Evolutionary conservation across 106 monocot species (phyloP).

Genomic region (Agapanthus africanus): DNA sequence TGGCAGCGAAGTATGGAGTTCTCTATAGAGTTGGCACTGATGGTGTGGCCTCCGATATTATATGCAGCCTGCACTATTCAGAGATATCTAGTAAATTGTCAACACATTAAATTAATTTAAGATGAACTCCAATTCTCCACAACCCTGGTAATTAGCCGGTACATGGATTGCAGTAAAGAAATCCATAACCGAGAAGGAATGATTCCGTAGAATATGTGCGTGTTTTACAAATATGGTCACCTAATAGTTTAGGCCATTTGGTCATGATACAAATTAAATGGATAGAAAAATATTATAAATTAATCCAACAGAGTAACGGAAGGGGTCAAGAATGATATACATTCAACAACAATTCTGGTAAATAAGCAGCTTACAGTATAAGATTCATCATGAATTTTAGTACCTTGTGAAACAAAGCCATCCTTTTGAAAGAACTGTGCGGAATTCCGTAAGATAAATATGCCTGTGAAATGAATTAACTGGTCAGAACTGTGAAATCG

Average conservation of each 20-base stretch:
- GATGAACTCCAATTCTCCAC: neutral
- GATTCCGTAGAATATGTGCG: neutral
- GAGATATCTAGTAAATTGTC: slow-evolving; percentile 4
- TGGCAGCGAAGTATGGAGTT: slow-evolving; percentile 46
- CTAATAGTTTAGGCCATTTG: neutral
- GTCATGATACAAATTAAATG: neutral
- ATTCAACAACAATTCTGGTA: neutral
- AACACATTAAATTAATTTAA: neutral
- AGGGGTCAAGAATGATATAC: neutral
- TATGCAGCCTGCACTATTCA: slow-evolving; percentile 62
- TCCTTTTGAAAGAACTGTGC: slow-evolving; percentile 51
- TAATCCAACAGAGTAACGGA: neutral
- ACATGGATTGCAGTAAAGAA: neutral
- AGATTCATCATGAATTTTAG: neutral
- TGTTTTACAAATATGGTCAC: neutral
- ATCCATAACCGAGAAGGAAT: neutral
- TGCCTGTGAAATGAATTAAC: slow-evolving; percentile 37
- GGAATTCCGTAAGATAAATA: slow-evolving; percentile 61
- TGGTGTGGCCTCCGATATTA: slow-evolving; percentile 67
- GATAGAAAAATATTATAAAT: neutral
- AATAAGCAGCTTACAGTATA: neutral
- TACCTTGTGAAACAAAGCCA: slow-evolving; percentile 79
- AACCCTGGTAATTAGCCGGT: neutral
- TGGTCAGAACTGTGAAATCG: neutral
- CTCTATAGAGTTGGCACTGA: slow-evolving; percentile 62